Base-by-base conservation (phyloP, 805 yeast species). In the Grigorovia transvaalensis region DNA sequence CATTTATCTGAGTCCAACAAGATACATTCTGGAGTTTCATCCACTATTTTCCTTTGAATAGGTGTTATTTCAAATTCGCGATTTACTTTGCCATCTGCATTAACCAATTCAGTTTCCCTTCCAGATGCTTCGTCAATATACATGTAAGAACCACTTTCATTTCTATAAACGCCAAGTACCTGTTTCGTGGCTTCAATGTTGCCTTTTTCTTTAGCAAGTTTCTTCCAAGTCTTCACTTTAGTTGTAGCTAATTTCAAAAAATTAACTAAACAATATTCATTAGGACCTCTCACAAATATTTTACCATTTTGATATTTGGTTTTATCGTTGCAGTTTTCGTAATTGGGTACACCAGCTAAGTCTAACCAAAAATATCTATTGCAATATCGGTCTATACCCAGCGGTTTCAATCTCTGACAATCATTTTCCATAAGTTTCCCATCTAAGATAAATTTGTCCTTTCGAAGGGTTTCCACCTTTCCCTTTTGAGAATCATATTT, bases 311-410 rank as follows among this genome's bases (percentile, higher is more conserved):
- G 73, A 60, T 84, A 88, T 0, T 81, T 77, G 50, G 79, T 81
- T 9, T 75, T 78, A 6, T 70, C 75, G 8, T 61, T 71, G 11
- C 69, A 71, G 5, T 61, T 70, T 0, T 70, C 74, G 1, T 74
- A 60, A 8, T 74, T 73, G 4, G 89, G 88, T 47, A 88, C 72
- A 0, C 98, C 99, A 61, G 85, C 84, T 56, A 76, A 75, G 61
- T 91, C 98, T 63, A 89, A 81, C 96, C 96, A 93, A 95, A 96
- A 93, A 65, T 91, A 93, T 57, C 90, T 74, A 70, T 93, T 93
- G 65, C 74, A 89, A 53, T 79, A 78, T 49, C 96, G 72, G 66
- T 93, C 99, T 53, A 81, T 76, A 2, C 99, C 99, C 29, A 93
- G 70, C 33, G 80, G 74, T 51, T 78, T 78, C 47, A 89, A 75